Evolutionary conservation across 192 early-diverging fungal genomes (phyloP), one percentile per base, ranked within the genome.

Genomic region (Coemansia sp.): DNA sequence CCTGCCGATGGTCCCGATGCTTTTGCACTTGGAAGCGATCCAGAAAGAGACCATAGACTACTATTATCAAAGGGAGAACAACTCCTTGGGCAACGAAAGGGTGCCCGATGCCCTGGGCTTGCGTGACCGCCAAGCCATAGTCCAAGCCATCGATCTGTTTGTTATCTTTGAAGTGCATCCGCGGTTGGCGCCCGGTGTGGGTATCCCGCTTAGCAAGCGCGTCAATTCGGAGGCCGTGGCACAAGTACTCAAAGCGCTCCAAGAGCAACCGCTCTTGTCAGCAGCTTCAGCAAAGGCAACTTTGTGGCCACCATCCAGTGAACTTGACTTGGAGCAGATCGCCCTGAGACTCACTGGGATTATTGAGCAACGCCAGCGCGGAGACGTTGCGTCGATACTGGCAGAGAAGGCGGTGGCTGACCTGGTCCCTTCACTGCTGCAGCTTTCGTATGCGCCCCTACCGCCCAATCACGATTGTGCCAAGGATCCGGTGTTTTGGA

Each of bases 401-500:
- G 64, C 80, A 6, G 74, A 60, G 43, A 87, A 87, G 56, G 81
- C 90, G 67, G 66, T 89, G 7, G 72, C 85, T 0, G 92, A 94
- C 69, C 35, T 94, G 16, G 83, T 91, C 48, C 88, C 91, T 3
- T 84, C 81, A 0, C 75, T 92, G 20, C 66, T 94, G 30, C 88
- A 92, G 62, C 58, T 89, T 15, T 88, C 89, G 0, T 94, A 90
- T 71, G 84, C 84, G 43, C 92, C 92, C 6, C 26, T 84, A 1
- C 74, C 86, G 21, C 78, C 69, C 1, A 6, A 0, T 0, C 44
- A 30, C 16, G 21, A 35, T 16, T 8, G 34, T 16, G 35, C 15
- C 5, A 18, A 14, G 18, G 14, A 46, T 7, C 44, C 44, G 14
- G 30, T 59, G 34, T 59, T 59, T 36, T 18, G 7, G 33, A 35